Conservation (phyloP, 345 rosid species). For the Eucalyptus regnans region DNA sequence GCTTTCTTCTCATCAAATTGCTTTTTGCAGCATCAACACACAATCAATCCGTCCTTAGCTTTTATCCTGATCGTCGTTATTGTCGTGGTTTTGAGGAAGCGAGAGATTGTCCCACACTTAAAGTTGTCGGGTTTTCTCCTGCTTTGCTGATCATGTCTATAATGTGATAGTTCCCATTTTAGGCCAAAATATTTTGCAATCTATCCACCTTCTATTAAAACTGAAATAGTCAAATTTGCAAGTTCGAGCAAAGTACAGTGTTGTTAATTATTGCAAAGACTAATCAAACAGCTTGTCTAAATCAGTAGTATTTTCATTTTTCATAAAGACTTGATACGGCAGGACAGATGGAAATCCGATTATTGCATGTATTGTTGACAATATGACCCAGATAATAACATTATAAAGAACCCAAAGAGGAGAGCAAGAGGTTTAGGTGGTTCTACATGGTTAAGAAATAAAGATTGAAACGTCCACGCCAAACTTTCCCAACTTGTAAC, state of each 20-base stretch:
- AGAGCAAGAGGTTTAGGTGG: neutral
- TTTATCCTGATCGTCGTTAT: slow-evolving; percentile 51
- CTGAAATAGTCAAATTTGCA: neutral
- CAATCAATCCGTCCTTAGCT: slow-evolving; percentile 67
- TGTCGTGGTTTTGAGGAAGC: slow-evolving; percentile 77
- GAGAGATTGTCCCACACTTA: slow-evolving; percentile 64
- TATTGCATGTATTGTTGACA: neutral
- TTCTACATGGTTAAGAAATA: neutral
- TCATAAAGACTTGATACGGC: neutral
- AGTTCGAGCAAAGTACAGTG: neutral
- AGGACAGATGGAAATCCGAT: neutral
- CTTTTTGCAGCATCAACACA: slow-evolving; percentile 59
- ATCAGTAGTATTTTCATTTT: neutral
- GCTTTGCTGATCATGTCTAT: neutral
- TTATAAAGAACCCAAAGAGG: neutral
- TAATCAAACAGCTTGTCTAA: neutral
- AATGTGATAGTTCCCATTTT: neutral
- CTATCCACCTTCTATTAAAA: neutral
- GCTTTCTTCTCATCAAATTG: neutral
- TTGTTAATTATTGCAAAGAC: neutral
- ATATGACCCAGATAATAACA: neutral
- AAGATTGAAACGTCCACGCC: neutral
- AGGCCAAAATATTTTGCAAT: neutral
- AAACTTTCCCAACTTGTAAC: neutral
- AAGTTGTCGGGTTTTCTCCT: slow-evolving; percentile 56